Evolutionary conservation across 176 grass and related monocot genomes (phyloP).

Genomic region (Phoenix dactylifera): DNA sequence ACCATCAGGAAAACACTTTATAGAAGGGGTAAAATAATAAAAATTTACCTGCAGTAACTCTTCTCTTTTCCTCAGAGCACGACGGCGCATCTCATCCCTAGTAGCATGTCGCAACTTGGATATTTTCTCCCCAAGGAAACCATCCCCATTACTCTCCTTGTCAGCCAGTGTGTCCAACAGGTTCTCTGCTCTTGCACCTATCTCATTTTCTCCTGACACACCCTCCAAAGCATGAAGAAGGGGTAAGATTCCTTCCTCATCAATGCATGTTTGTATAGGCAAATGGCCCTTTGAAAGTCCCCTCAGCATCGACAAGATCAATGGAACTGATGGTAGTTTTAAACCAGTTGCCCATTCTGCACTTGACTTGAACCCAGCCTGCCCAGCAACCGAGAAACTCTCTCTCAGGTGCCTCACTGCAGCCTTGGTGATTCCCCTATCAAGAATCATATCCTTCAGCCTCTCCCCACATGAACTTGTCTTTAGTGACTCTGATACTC

Average conservation of each 20-base stretch:
- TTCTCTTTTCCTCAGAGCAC: conserved; percentile 76
- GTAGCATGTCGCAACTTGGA: conserved; percentile 76
- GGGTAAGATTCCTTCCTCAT: conserved; percentile 77
- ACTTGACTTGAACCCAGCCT: conserved; percentile 52
- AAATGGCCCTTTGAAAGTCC: conserved; percentile 92
- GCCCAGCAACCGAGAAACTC: conserved; percentile 50
- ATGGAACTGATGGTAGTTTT: conserved; percentile 76
- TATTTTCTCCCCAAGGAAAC: conserved; percentile 77
- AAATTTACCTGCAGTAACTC: conserved; percentile 65
- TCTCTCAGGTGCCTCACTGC: conserved; percentile 75
- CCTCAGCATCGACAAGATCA: conserved; percentile 85
- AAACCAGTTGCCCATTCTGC: conserved; percentile 67
- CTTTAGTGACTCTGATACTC: conserved; percentile 97
- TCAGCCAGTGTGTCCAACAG: conserved; percentile 91
- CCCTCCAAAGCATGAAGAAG: conserved; percentile 91
- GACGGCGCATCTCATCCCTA: conserved; percentile 80
- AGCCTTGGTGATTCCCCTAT: conserved; percentile 62
- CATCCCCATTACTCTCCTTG: conserved; percentile 89
- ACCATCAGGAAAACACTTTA: too few species aligned
- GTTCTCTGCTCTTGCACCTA: conserved; percentile 93
- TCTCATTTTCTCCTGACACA: conserved; percentile 88
- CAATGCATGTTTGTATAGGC: conserved; percentile 77
- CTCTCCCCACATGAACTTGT: conserved; percentile 91
- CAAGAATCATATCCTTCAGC: conserved; percentile 93
- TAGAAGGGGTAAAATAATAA: not conserved